Base-by-base conservation (phyloP, 139 green algal genomes). In the Astrephomene gubernaculifera region DNA sequence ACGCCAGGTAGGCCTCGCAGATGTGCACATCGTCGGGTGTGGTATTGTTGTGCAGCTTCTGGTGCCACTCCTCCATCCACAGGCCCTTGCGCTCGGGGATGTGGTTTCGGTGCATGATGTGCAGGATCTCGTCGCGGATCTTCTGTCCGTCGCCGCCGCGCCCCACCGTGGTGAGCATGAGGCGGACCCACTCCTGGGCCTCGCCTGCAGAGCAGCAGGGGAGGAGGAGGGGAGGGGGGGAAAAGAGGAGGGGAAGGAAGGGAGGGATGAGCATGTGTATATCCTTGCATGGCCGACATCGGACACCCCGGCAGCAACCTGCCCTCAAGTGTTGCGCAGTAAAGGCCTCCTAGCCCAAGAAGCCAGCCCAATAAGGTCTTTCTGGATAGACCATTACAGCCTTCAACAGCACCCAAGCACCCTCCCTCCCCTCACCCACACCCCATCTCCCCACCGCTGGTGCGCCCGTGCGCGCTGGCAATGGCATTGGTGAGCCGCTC, bases 21-120 rank as follows among this genome's bases (percentile, higher is more conserved):
- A 99, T 99, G 82, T 93, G 92, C 24, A 99, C 93, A 81, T 99
- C 97, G 80, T 99, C 97, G 33, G 97, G 97, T 0, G 95, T 99
- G 43, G 97, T 99, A 94, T 99, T 99, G 93, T 99, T 99, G 93
- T 99, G 97, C 87, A 99, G 94, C 94, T 99, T 99, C 91, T 98
- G 95, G 89, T 98, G 95, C 96, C 97, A 99, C 87, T 98, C 93
- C 88, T 92, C 88, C 85, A 92, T 90, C 88, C 88, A 92, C 60
- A 82, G 33, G 45, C 88, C 88, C 88, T 92, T 95, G 68, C 72
- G 81, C 75, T 94, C 88, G 63, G 93, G 92, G 65, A 97, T 94
- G 65, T 97, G 83, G 93, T 99, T 96, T 82, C 95, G 92, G 94
- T 98, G 97, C 97, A 99, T 99, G 89, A 99, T 98, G 86, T 98